Evolutionary conservation across 306 rosid genomes (phyloP).

Genomic region (Styphnolobium japonicum): DNA sequence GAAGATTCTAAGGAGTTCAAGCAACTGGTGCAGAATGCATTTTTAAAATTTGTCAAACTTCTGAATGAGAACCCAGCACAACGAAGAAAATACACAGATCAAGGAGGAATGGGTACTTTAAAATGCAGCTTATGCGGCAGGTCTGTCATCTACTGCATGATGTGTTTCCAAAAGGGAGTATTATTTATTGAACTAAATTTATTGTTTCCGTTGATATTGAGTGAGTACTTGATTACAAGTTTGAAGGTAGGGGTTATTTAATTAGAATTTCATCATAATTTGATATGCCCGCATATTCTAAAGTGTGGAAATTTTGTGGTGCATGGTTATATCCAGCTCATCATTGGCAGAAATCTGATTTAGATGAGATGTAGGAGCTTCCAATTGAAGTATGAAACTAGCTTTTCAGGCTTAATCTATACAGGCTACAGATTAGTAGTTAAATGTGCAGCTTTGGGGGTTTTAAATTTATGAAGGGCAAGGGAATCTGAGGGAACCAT

Average conservation of each 20-base stretch:
- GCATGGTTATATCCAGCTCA: too few species aligned
- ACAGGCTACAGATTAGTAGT: neutral
- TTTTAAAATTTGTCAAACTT: constrained; percentile 36
- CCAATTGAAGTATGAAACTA: neutral
- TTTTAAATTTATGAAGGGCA: neutral
- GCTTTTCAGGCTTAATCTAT: neutral
- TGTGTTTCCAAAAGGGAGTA: neutral
- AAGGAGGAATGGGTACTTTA: constrained; percentile 10
- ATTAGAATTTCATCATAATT: neutral
- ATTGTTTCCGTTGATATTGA: neutral
- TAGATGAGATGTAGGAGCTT: neutral
- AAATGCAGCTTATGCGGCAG: constrained; percentile 45
- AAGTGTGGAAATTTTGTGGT: too few species aligned
- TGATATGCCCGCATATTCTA: neutral
- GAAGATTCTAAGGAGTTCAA: constrained; percentile 42
- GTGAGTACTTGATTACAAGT: neutral
- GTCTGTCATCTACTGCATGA: constrained; percentile 28
- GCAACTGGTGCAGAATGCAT: constrained; percentile 28
- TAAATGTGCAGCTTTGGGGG: neutral
- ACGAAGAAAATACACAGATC: constrained; percentile 22
- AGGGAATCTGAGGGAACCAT: too few species aligned
- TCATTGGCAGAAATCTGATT: neutral
- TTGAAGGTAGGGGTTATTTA: neutral
- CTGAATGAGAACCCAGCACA: constrained; percentile 31
- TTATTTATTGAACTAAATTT: neutral